These are phyloP conservation scores for Phytophthora pluvialis DNA, from an alignment of 352 stramenopile species.

Conservation along the genomic window DNA sequence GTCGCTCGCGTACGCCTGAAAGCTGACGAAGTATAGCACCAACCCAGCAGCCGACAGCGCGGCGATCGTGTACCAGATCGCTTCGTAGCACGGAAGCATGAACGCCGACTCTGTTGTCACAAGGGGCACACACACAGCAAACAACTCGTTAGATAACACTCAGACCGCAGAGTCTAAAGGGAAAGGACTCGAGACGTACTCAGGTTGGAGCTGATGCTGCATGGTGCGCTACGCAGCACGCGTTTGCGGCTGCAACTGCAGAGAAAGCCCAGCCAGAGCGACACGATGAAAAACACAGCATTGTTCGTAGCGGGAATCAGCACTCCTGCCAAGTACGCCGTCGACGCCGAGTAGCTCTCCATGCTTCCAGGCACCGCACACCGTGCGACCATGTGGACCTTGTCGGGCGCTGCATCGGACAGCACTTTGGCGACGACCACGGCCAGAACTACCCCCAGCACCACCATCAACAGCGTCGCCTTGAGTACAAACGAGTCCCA, in stretches of 20 bases:
- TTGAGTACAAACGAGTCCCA: slow-evolving; percentile 82
- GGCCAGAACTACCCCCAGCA: slow-evolving; percentile 57
- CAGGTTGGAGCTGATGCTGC: slow-evolving; percentile 71
- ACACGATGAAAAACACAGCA: slow-evolving; percentile 71
- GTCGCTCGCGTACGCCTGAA: slow-evolving; percentile 39
- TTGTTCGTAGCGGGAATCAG: slow-evolving; percentile 73
- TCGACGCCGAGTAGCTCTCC: slow-evolving; percentile 40
- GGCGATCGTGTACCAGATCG: slow-evolving; percentile 86
- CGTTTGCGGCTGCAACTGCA: slow-evolving; percentile 82
- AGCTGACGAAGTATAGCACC: slow-evolving; percentile 62
- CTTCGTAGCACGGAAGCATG: slow-evolving; percentile 89
- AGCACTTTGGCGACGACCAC: slow-evolving; percentile 46
- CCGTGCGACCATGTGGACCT: slow-evolving; percentile 45
- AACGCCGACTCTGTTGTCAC: slow-evolving; percentile 68
- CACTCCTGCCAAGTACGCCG: slow-evolving; percentile 49
- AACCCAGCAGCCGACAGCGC: slow-evolving; percentile 58
- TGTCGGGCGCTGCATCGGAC: slow-evolving; percentile 27
- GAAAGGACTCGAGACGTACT: slow-evolving; percentile 54
- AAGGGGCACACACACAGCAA: slow-evolving; percentile 5
- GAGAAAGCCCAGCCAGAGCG: slow-evolving; percentile 72
- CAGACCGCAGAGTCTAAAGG: neutral
- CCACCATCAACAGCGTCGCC: slow-evolving; percentile 54
- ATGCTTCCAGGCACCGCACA: slow-evolving; percentile 49
- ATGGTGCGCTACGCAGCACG: slow-evolving; percentile 61
- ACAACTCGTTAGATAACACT: slow-evolving; percentile 1